These are phyloP conservation scores for Xerocomellus chrysenteron DNA, from an alignment of 768 basidiomycete species.

Conservation along the genomic window DNA sequence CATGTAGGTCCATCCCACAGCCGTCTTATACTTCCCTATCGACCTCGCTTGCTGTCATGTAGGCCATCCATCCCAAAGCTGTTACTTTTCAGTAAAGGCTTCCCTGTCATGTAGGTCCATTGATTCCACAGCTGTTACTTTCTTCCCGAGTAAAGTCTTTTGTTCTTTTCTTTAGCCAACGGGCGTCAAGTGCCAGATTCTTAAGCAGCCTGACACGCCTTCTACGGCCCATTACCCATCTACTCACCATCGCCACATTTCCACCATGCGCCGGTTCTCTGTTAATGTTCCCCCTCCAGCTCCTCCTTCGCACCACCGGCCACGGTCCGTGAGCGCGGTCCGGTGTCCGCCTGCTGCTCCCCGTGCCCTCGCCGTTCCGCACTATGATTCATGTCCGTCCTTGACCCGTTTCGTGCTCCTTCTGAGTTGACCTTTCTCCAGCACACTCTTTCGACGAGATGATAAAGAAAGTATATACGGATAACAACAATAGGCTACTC, in stretches of 20 bases:
- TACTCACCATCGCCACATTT: neutral
- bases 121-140: neutral
- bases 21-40: too few relatives aligned
- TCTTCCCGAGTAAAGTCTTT: neutral
- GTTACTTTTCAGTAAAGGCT: too few relatives aligned
- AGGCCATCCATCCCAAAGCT: too few relatives aligned
- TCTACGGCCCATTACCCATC: neutral
- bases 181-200: neutral
- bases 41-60: too few relatives aligned
- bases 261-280: conserved; percentile 6
- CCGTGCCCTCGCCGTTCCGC: neutral
- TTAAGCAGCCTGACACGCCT: neutral
- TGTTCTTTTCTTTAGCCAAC: conserved; percentile 2
- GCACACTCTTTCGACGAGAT: conserved; percentile 3
- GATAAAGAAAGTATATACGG: neutral
- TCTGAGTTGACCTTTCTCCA: conserved; percentile 3
- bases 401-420: neutral
- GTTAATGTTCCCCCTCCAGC: neutral
- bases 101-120: too few relatives aligned
- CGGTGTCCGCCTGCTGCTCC: neutral
- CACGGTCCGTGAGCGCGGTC: neutral
- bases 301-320: neutral
- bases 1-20: too few relatives aligned
- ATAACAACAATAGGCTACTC: neutral
- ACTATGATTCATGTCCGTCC: conserved; percentile 11